phyloP scores from a whole-genome alignment of 768 basidiomycete genomes.

The Suillus placidus region DNA sequence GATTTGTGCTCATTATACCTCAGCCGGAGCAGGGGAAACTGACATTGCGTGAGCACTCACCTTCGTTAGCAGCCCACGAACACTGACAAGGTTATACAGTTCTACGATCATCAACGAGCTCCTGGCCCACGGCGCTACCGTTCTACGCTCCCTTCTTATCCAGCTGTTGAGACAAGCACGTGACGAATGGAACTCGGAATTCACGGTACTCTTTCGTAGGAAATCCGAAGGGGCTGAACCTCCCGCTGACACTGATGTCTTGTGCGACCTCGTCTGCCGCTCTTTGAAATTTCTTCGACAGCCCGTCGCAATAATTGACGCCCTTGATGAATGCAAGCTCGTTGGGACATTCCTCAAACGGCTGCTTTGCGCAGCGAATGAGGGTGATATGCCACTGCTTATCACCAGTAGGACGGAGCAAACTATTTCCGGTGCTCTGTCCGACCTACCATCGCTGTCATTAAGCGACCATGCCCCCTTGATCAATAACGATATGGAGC shows the following conservation, averaged over 20 bases:
- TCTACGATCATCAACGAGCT: slow-evolving; percentile 16
- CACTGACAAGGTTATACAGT: neutral
- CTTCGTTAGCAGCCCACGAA: neutral
- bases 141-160: slow-evolving; percentile 23
- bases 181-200: neutral
- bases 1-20: neutral
- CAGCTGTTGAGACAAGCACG: slow-evolving; percentile 17
- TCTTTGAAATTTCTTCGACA: neutral
- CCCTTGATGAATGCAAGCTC: slow-evolving; percentile 26
- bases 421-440: slow-evolving; percentile 12
- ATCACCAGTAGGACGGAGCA: slow-evolving; percentile 22
- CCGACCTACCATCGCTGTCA: slow-evolving; percentile 12
- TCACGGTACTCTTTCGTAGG: slow-evolving; percentile 9
- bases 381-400: slow-evolving; percentile 15
- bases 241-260: slow-evolving; percentile 8
- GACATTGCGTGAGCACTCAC: slow-evolving; percentile 18
- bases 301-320: slow-evolving; percentile 22
- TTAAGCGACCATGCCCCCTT: slow-evolving; percentile 11
- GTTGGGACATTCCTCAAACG: slow-evolving; percentile 14
- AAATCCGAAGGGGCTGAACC: neutral
- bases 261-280: slow-evolving; percentile 9
- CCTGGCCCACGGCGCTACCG: neutral
- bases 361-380: slow-evolving; percentile 4
- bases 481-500: slow-evolving; percentile 16
- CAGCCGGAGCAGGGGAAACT: slow-evolving; percentile 24